Conservation (phyloP, 768 basidiomycete species). For the Panaeolus cyanescens region DNA sequence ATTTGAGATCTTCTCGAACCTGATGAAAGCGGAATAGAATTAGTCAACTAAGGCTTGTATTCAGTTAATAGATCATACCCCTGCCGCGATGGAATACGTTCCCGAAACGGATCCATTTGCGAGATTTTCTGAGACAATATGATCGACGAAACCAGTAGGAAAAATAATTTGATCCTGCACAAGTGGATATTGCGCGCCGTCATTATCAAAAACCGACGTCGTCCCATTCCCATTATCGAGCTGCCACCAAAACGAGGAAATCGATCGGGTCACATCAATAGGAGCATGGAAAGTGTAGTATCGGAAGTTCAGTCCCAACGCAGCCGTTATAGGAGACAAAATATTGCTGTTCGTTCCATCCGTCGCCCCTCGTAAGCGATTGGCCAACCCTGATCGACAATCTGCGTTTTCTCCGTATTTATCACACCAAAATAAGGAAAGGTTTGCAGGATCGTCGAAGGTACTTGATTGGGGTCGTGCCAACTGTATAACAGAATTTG, state of each 20-base stretch:
- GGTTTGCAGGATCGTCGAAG: slow-evolving; percentile 25
- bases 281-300: slow-evolving; percentile 46
- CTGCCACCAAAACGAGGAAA: slow-evolving; percentile 51
- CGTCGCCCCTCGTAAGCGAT: slow-evolving; percentile 27
- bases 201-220: slow-evolving; percentile 39
- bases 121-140: not conserved
- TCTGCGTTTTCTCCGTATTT: slow-evolving; percentile 33
- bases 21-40: not conserved
- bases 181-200: slow-evolving; percentile 38
- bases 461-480: slow-evolving; percentile 33
- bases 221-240: slow-evolving; percentile 47
- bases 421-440: slow-evolving; percentile 46
- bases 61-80: not conserved
- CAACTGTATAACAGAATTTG: slow-evolving; percentile 23
- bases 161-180: slow-evolving; percentile 45
- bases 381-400: slow-evolving; percentile 34
- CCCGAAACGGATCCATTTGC: not conserved
- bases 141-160: slow-evolving; percentile 31
- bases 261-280: slow-evolving; percentile 36
- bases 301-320: slow-evolving; percentile 34
- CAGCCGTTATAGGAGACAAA: slow-evolving; percentile 36
- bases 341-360: slow-evolving; percentile 28
- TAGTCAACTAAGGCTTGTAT: not conserved
- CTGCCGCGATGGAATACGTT: not conserved
- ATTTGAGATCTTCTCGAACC: not conserved